Conservation (phyloP, 306 rosid genomes). For the Argentina anserina region DNA sequence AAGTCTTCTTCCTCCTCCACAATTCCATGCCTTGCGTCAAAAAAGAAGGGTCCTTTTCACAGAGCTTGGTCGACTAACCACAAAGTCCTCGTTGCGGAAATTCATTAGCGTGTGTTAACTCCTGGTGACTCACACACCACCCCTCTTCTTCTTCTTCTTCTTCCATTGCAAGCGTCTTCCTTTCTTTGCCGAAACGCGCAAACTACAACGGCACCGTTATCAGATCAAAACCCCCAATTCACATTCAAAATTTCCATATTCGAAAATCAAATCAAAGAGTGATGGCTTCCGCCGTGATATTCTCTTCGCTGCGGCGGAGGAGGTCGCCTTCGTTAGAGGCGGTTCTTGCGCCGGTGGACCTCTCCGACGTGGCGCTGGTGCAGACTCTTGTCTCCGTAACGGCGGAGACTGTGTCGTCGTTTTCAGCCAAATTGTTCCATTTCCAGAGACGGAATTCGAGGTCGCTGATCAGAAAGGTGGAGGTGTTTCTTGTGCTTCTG, state of each 20-base stretch:
- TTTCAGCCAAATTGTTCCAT: constrained; percentile 41
- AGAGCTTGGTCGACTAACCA: constrained; percentile 5
- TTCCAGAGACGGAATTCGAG: constrained; percentile 72
- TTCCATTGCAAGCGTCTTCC: background rate
- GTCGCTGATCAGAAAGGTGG: constrained; percentile 61
- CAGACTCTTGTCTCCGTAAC: constrained; percentile 60
- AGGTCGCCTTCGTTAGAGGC: constrained; percentile 89
- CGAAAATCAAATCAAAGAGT: too few relatives aligned
- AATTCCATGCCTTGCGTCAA: constrained; percentile 2
- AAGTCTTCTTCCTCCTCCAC: background rate
- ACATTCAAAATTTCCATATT: too few relatives aligned
- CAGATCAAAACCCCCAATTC: background rate
- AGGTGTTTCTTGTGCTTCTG: constrained; percentile 58
- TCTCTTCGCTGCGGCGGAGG: constrained; percentile 74
- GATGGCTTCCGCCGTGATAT: constrained; percentile 81
- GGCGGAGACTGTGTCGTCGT: constrained; percentile 50
- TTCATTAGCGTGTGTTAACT: background rate
- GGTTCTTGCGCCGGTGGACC: constrained; percentile 86
- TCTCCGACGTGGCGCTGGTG: constrained; percentile 59
- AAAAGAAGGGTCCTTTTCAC: constrained; percentile 42
- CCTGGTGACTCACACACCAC: background rate
- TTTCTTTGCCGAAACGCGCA: background rate
- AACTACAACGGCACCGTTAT: background rate
- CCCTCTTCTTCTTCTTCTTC: too few relatives aligned
- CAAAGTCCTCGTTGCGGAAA: background rate